phyloP scores from a whole-genome alignment of 176 grass and related monocot genomes.

The Tuctoria greenei region DNA sequence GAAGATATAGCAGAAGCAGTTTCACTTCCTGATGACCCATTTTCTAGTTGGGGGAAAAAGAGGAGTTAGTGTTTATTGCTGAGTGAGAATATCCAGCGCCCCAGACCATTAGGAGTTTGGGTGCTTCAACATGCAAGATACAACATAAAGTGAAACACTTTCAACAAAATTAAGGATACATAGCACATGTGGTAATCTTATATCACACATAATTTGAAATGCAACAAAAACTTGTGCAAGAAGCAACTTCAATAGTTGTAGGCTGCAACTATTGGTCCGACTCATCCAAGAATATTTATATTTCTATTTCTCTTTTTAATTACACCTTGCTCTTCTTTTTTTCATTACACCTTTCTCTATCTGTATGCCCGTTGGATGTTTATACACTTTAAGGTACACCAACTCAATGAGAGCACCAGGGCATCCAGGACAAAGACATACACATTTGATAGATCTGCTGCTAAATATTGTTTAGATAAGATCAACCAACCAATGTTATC shows the following conservation, averaged over 20 bases:
- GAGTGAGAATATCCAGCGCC: neutral
- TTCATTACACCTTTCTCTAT: no score
- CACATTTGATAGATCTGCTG: no score
- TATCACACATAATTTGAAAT: neutral
- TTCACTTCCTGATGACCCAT: constrained; percentile 34
- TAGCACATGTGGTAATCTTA: neutral
- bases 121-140: neutral
- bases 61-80: neutral
- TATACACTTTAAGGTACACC: no score
- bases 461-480: no score
- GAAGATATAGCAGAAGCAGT: constrained; percentile 61
- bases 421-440: no score
- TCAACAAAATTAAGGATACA: neutral
- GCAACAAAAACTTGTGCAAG: neutral
- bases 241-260: neutral
- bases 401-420: no score
- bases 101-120: neutral
- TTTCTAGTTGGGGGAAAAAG: constrained; percentile 33
- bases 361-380: no score
- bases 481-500: no score
- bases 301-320: no score
- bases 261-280: neutral
- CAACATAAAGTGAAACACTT: neutral
- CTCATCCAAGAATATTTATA: neutral
- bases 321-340: no score